phyloP scores from a whole-genome alignment of 2,329 filamentous ascomycete species.

The Colletotrichum liriopes region DNA sequence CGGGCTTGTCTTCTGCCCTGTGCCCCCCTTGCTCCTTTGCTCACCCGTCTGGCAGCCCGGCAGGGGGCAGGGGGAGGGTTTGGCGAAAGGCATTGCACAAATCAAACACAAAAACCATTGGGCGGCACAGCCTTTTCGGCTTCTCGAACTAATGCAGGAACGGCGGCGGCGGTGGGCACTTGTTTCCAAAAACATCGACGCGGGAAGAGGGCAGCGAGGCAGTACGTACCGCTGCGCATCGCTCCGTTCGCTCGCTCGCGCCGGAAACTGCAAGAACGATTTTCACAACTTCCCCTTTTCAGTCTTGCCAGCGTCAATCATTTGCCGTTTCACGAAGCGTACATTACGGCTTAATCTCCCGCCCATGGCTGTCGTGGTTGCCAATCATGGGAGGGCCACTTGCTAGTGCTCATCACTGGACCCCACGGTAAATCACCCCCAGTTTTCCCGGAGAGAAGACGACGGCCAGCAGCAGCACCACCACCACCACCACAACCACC shows the following conservation, averaged over 20 bases:
- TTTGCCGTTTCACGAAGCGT: constrained; percentile 29
- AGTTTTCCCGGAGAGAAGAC: constrained; percentile 5
- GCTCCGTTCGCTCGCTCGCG: not conserved
- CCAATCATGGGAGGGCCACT: constrained; percentile 31
- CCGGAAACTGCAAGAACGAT: constrained; percentile 25
- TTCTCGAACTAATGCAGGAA: constrained; percentile 39
- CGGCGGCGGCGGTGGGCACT: constrained; percentile 20
- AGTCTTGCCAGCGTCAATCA: constrained; percentile 21
- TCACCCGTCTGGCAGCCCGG: not conserved
- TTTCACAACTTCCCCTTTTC: constrained; percentile 36
- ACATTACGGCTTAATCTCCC: constrained; percentile 39
- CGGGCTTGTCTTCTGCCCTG: not conserved
- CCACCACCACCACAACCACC: not conserved
- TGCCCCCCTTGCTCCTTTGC: constrained; percentile 11
- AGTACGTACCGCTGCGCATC: not conserved
- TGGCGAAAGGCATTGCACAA: constrained; percentile 9
- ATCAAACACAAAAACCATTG: constrained; percentile 1
- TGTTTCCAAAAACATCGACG: constrained; percentile 27
- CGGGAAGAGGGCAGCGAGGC: not conserved
- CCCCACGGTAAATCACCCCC: constrained; percentile 18
- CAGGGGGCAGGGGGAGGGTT: not conserved
- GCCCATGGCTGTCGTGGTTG: constrained; percentile 11
- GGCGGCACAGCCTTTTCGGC: constrained; percentile 7
- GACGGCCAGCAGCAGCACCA: not conserved
- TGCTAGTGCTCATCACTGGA: constrained; percentile 22